Evolutionary conservation across 805 yeast species (phyloP).

Genomic region (Candida silvicultrix): DNA sequence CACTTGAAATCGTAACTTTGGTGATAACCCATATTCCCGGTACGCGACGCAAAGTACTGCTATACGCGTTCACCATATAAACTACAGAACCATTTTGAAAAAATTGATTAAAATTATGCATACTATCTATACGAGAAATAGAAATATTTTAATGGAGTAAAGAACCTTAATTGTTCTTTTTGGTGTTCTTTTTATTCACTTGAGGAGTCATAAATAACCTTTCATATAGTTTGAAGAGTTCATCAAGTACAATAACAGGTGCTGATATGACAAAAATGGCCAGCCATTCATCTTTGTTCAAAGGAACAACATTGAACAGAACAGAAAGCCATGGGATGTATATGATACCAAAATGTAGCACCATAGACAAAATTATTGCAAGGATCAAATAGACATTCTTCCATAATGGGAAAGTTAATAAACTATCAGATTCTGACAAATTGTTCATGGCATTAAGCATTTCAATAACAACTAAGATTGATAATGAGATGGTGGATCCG

Average conservation of each 20-base stretch:
- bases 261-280: conserved; percentile 27
- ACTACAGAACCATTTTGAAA: too few species aligned
- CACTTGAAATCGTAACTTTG: neutral
- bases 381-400: conserved; percentile 29
- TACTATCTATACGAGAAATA: too few species aligned
- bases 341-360: conserved; percentile 26
- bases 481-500: conserved; percentile 33
- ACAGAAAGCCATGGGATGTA: conserved; percentile 28
- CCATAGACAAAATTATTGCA: conserved; percentile 29
- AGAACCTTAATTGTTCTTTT: neutral
- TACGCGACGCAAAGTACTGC: too few species aligned
- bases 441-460: conserved; percentile 36
- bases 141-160: too few species aligned
- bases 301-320: conserved; percentile 28
- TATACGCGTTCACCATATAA: too few species aligned
- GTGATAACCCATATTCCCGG: too few species aligned
- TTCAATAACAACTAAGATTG: conserved; percentile 33
- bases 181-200: neutral
- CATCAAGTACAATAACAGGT: conserved; percentile 33
- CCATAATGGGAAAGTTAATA: conserved; percentile 32
- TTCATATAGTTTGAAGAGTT: conserved; percentile 29
- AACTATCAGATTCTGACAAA: conserved; percentile 30
- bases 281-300: conserved; percentile 28
- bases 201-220: conserved; percentile 17
- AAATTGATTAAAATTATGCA: too few species aligned